Base-by-base conservation (phyloP, 2,329 filamentous ascomycete species). In the Bipolaris oryzae region DNA sequence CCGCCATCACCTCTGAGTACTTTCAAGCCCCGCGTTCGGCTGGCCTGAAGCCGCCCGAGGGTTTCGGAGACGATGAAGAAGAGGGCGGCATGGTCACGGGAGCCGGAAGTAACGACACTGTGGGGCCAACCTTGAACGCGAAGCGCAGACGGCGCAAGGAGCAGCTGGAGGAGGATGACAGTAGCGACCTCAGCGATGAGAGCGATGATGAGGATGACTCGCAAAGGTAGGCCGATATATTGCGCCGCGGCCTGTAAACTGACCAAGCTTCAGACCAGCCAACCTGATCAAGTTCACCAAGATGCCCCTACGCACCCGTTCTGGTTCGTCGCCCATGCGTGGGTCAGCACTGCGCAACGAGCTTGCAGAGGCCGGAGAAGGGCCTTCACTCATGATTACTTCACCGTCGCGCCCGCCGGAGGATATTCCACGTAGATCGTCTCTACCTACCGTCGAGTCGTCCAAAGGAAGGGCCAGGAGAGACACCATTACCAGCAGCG, bases 241-340 rank as follows among this genome's bases (percentile, higher is more conserved):
- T 10, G 23, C 35, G n/a, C 25, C 25, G 18, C 23, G 16, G 15
- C 5, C 34, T 45, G 20, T 37, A 34, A 42, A 43, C 53, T 62
- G 33, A 60, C 41, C n/a, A 33, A n/a, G 31, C 37, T 11, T 56
- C 57, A 71, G 89, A 51, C 89, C 90, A 42, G 89, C 89, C 2
- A 91, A 96, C 73, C 91, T 96, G 74, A 96, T 98, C 74, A 93
- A 94, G 72, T 99, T 99, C 76, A 87, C 90, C 46, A 98, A 98
- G 78, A 94, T 97, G 91, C 94, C 95, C 1, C 84, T 96, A 41
- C 86, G 93, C 28, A 87, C 87, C 64, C 87, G 94, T 53, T 91
- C 93, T 23, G 94, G 91, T 10, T 97, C 93, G 0, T 97, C 94
- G 45, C 94, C 94, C 3, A 87, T 90, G 35, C 74, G 64, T 20